A percentile compares a stretch with the other conserved stretches of the same genome.
phyloP scores from a whole-genome alignment of 2,329 filamentous ascomycete species.

The Diaporthe citri region DNA sequence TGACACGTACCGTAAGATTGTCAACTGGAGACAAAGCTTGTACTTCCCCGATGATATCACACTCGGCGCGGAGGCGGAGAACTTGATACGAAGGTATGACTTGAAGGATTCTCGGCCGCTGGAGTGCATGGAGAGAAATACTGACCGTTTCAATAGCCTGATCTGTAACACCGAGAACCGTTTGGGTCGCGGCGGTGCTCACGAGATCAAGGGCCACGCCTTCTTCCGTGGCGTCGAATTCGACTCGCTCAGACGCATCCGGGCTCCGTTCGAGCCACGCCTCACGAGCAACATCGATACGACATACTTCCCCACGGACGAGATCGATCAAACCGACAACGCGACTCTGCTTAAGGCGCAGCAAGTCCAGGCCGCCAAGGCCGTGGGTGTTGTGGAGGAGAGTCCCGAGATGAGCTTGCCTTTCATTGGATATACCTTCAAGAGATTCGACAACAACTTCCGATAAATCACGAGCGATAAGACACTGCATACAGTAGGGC shows the following conservation, averaged over 20 bases:
- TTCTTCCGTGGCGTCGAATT: constrained; percentile 99
- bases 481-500: constrained; percentile 9
- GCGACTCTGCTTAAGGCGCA: constrained; percentile 88
- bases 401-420: constrained; percentile 95
- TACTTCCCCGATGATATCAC: constrained; percentile 93
- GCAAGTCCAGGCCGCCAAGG: constrained; percentile 69
- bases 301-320: constrained; percentile 98
- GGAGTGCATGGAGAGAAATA: background rate
- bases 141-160: constrained; percentile 68
- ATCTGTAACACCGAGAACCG: constrained; percentile 95
- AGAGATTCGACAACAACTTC: constrained; percentile 87
- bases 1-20: constrained; percentile 98
- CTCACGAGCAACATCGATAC: constrained; percentile 95
- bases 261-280: constrained; percentile 95
- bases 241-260: constrained; percentile 90
- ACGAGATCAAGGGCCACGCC: constrained; percentile 91
- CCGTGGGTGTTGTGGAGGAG: constrained; percentile 69
- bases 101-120: background rate
- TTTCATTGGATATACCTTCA: constrained; percentile 97
- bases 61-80: constrained; percentile 88
- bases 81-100: constrained; percentile 87
- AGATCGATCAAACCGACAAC: constrained; percentile 97
- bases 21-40: constrained; percentile 95
- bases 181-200: constrained; percentile 86
- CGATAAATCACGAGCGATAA: constrained; percentile 54